Evolutionary conservation across 371 early-diverging fungal species (phyloP).

Genomic region (Syncephalastrum contaminatum): DNA sequence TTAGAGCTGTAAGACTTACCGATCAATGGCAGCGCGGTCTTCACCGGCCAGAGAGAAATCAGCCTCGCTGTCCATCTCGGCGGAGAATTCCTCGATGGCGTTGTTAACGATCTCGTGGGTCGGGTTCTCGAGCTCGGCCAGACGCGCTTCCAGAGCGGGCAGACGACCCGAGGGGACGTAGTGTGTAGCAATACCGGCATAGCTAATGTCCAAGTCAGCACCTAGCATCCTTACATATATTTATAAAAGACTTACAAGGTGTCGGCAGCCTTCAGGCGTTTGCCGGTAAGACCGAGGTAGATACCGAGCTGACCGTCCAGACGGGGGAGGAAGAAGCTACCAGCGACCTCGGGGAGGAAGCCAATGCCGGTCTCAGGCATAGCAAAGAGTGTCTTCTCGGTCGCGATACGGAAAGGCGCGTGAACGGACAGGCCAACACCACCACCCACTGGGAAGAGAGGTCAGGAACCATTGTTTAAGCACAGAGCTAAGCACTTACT

Average conservation of each 20-base stretch:
- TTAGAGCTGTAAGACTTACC: constrained; percentile 19
- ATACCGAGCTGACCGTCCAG: constrained; percentile 92
- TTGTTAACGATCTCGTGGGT: constrained; percentile 83
- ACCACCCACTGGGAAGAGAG: constrained; percentile 79
- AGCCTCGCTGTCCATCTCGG: constrained; percentile 32
- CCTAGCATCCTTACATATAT: not conserved
- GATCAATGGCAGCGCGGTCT: constrained; percentile 74
- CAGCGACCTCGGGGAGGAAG: constrained; percentile 96
- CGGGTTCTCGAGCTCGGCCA: constrained; percentile 78
- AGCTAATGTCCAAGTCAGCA: constrained; percentile 2
- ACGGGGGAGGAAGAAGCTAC: constrained; percentile 91
- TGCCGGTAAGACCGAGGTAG: constrained; percentile 93
- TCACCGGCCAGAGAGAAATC: constrained; percentile 60
- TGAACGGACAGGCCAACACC: constrained; percentile 95
- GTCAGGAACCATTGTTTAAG: not conserved
- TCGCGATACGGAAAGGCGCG: constrained; percentile 95
- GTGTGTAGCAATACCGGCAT: constrained; percentile 82
- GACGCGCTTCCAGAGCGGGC: constrained; percentile 75
- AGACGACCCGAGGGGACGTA: constrained; percentile 91
- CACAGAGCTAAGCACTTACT: constrained; percentile 53
- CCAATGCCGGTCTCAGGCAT: constrained; percentile 98
- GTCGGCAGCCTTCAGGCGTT: constrained; percentile 77
- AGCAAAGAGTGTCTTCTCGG: constrained; percentile 90
- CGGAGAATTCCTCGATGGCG: constrained; percentile 93
- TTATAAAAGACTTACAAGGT: constrained; percentile 62